A percentile compares a stretch with the other conserved stretches of the same genome.
phyloP scores from a whole-genome alignment of 495 filamentous ascomycete genomes.

The Acidiella bohemica region DNA sequence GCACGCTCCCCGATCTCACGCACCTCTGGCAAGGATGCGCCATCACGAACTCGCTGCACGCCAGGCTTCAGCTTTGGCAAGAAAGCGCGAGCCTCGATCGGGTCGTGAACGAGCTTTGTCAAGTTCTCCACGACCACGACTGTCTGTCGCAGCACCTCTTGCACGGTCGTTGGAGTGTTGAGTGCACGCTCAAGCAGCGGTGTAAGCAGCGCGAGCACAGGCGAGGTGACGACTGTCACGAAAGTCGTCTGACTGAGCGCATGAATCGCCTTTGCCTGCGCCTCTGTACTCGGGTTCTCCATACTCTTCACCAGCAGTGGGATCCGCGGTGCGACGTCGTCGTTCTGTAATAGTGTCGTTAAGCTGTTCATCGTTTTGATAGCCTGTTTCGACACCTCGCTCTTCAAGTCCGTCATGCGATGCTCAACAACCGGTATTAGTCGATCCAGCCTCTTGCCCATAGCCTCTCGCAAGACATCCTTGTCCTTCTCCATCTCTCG shows the following conservation, averaged over 20 bases:
- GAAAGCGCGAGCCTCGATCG: conserved; percentile 89
- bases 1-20: conserved; percentile 77
- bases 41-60: conserved; percentile 73
- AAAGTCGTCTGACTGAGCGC: conserved; percentile 98
- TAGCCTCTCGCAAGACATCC: conserved; percentile 74
- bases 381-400: conserved; percentile 80
- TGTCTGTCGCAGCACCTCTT: conserved; percentile 90
- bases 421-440: conserved; percentile 85
- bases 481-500: conserved; percentile 71
- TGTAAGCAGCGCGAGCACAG: conserved; percentile 90
- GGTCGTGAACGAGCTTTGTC: conserved; percentile 97
- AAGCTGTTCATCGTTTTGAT: conserved; percentile 81
- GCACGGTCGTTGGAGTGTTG: conserved; percentile 75
- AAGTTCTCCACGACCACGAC: conserved; percentile 98
- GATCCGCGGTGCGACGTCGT: conserved; percentile 87
- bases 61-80: conserved; percentile 90
- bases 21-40: conserved; percentile 88
- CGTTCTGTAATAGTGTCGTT: conserved; percentile 85
- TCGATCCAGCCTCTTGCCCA: conserved; percentile 81
- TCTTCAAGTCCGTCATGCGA: conserved; percentile 93
- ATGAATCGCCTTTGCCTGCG: conserved; percentile 87
- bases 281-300: conserved; percentile 82
- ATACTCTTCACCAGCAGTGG: conserved; percentile 89
- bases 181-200: conserved; percentile 87
- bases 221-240: conserved; percentile 92